Base-by-base conservation (phyloP, 306 rosid species). In the Prunus mongolica region DNA sequence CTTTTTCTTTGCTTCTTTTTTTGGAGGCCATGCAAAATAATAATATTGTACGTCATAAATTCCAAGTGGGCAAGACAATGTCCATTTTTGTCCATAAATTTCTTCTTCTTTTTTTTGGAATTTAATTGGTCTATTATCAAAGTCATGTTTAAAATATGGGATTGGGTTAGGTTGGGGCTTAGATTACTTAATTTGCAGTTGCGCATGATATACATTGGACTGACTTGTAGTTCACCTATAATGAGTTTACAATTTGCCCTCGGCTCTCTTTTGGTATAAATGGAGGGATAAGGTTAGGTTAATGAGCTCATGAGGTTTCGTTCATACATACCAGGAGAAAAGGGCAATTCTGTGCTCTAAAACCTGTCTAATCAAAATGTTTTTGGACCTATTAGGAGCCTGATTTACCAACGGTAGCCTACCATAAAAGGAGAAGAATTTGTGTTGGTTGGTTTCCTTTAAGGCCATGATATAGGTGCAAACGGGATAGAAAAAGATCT, bases 341-440 rank as follows among this genome's bases (percentile, higher is more conserved):
- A 71, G 18, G 34, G 54, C 22, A 5, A 8, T 11, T 75, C 27
- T 72, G 27, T 50, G 63, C 68, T 67, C 71, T 72, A n/a, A 56
- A 80, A 67, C 82, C 80, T 52, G 68, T 84, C 87, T 72, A 64
- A 60, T 80, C 80, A 65, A 20, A 12, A 2, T 38, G 27, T 27
- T 24, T 3, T 1, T 16, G 24, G 20, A 2, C 77, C 18, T 9
- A 45, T 18, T 61, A 45, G 60, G 67, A 55, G 62, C 60, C 60
- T 19, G 69, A 64, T 70, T 67, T 7, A 60, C 60, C 5, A 58
- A 52, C 11, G 18, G 24, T 49, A 71, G 27, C 45, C 7, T 75
- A 56, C 78, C 69, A 73, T 28, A 52, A 74, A 41, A 61, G 47
- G 67, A 61, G 44, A 24, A 70, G 69, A 76, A 51, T 73, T 76